These are phyloP conservation scores for Polymyxa betae DNA, from an alignment of 208 protist genomes.

Conservation along the genomic window DNA sequence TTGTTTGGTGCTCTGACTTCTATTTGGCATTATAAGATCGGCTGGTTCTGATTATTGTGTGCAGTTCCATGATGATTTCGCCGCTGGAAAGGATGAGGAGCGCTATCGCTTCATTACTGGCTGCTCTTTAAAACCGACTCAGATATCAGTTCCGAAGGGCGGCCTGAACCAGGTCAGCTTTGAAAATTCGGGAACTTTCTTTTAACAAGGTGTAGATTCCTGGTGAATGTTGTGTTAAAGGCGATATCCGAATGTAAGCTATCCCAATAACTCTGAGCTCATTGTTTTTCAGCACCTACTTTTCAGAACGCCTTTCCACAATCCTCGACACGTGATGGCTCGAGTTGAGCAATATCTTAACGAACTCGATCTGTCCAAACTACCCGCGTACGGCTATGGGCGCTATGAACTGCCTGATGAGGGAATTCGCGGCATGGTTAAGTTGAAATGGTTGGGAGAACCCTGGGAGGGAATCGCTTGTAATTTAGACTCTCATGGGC, in stretches of 20 bases:
- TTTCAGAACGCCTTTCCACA: conserved; percentile 69
- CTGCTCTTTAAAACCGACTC: conserved; percentile 74
- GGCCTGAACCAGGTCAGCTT: conserved; percentile 70
- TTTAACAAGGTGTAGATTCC: no score
- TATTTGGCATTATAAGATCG: conserved; percentile 67
- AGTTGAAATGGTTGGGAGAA: neutral
- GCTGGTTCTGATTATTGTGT: conserved; percentile 65
- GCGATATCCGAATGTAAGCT: conserved; percentile 71
- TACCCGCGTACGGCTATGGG: neutral
- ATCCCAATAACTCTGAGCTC: no score
- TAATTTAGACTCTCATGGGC: neutral
- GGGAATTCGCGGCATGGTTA: neutral
- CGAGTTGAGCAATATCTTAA: conserved; percentile 64
- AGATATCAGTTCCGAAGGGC: conserved; percentile 58
- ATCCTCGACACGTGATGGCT: conserved; percentile 60
- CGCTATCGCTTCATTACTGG: conserved; percentile 66
- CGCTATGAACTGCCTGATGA: neutral
- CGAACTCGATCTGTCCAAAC: conserved; percentile 61
- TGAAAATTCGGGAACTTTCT: no score
- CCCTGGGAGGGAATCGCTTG: neutral
- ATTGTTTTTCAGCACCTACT: neutral
- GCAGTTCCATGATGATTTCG: conserved; percentile 73
- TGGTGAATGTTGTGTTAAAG: conserved; percentile 65
- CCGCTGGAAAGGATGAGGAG: conserved; percentile 60
- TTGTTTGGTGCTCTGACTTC: no score